Evolutionary conservation across 441 rosid species (phyloP).

Genomic region (Biscutella laevigata): DNA sequence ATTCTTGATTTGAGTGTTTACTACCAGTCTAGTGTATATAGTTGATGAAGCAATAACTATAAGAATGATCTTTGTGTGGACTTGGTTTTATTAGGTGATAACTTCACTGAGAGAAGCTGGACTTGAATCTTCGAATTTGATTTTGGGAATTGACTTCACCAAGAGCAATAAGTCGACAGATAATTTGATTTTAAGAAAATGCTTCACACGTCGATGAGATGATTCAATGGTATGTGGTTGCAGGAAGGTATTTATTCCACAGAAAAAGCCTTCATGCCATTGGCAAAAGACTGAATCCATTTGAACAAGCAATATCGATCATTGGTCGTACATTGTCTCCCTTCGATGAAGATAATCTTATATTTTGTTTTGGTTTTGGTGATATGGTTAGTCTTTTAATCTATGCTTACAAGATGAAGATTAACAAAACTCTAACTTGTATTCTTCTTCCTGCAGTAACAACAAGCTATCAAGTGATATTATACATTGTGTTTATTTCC

Average conservation of each 20-base stretch:
- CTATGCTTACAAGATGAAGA: constrained; percentile 17
- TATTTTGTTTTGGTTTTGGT: constrained; percentile 93
- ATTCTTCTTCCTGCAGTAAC: constrained; percentile 39
- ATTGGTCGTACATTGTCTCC: constrained; percentile 73
- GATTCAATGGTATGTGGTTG: background rate
- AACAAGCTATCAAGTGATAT: constrained; percentile 70
- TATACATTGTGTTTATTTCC: no score
- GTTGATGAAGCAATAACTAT: no score
- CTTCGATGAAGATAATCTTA: constrained; percentile 81
- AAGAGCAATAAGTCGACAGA: constrained; percentile 93
- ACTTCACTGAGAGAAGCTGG: constrained; percentile 78
- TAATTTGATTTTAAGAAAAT: constrained; percentile 8
- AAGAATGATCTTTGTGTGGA: background rate
- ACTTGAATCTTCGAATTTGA: constrained; percentile 82
- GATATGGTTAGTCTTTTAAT: constrained; percentile 44
- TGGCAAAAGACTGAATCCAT: constrained; percentile 58
- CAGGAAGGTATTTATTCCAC: constrained; percentile 61
- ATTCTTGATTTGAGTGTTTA: background rate
- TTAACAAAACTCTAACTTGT: background rate
- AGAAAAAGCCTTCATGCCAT: constrained; percentile 72
- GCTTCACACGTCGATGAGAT: background rate
- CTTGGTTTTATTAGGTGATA: constrained; percentile 44
- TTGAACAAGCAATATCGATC: constrained; percentile 84
- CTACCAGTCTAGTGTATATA: background rate
- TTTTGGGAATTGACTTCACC: constrained; percentile 78